Conservation (phyloP, 2,329 filamentous ascomycete genomes). For the Pseudogymnoascus sp. region DNA sequence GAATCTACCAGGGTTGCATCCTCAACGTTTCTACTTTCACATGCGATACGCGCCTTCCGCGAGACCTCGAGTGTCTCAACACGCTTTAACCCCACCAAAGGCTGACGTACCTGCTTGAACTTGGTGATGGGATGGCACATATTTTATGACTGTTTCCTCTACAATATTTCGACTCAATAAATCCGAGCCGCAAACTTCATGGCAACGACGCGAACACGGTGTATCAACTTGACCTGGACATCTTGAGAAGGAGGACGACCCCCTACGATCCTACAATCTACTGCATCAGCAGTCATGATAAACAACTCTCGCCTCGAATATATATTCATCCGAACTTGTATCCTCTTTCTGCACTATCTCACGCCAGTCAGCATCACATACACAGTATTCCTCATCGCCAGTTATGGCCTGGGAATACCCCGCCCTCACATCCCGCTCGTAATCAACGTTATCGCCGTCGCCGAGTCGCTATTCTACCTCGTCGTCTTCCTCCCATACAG, state of each 20-base stretch:
- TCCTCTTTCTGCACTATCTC: conserved; percentile 41
- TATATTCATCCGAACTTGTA: conserved; percentile 39
- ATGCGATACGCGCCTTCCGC: not conserved
- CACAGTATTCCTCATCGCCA: conserved; percentile 29
- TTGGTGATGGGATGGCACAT: not conserved
- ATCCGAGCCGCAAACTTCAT: not conserved
- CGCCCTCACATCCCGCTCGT: conserved; percentile 18
- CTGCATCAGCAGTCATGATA: conserved; percentile 23
- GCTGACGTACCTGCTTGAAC: not conserved
- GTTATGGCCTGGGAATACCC: conserved; percentile 27
- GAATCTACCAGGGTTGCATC: conserved; percentile 1
- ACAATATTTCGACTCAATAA: not conserved
- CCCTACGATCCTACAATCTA: not conserved
- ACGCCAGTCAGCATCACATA: conserved; percentile 44
- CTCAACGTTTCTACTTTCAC: conserved; percentile 5
- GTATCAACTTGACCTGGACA: not conserved
- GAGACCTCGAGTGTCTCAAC: conserved; percentile 1
- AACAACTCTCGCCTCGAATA: conserved; percentile 27
- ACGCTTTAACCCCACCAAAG: conserved; percentile 1
- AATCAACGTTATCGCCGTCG: conserved; percentile 36
- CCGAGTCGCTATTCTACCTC: conserved; percentile 50
- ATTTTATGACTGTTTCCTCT: not conserved
- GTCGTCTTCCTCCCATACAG: conserved; percentile 46
- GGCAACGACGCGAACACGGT: not conserved
- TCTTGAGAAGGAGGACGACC: not conserved